Percentiles rank a stretch among this genome's conserved stretches.
These are phyloP conservation scores for Phoma sp. DNA, from an alignment of 2,329 filamentous ascomycete species.

Conservation along the genomic window DNA sequence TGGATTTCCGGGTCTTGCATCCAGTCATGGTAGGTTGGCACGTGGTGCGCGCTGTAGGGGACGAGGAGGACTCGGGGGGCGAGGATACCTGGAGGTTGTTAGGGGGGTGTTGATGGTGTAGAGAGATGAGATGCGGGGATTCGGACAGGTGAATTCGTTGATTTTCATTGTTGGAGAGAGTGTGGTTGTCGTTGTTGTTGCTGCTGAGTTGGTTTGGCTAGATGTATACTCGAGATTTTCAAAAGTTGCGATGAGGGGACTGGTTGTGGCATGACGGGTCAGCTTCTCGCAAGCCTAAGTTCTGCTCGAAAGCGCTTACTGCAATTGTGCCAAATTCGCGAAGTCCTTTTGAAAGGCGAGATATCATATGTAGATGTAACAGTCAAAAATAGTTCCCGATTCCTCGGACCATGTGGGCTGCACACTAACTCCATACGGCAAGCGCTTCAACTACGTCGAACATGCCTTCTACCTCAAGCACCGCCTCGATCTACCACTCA, in stretches of 20 bases:
- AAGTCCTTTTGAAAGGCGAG: no score
- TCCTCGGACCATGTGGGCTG: background rate
- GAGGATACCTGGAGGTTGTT: constrained; percentile 64
- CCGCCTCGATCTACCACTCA: background rate
- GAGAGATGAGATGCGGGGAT: background rate
- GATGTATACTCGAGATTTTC: no score
- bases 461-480: background rate
- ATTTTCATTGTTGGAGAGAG: constrained; percentile 44
- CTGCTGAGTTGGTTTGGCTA: no score
- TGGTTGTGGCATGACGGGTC: no score
- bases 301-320: no score
- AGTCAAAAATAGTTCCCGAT: no score
- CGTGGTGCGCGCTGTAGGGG: constrained; percentile 82
- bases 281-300: no score
- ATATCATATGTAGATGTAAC: no score
- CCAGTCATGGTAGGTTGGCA: constrained; percentile 84
- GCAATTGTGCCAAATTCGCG: no score
- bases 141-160: constrained; percentile 49
- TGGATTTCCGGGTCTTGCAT: constrained; percentile 87
- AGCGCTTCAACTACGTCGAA: background rate
- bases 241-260: no score
- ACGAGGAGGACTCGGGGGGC: constrained; percentile 74
- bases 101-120: background rate
- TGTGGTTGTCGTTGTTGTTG: background rate
- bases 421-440: constrained; percentile 11